phyloP scores from a whole-genome alignment of 1,139 yeast species.

The Kodamaea alishanica region DNA sequence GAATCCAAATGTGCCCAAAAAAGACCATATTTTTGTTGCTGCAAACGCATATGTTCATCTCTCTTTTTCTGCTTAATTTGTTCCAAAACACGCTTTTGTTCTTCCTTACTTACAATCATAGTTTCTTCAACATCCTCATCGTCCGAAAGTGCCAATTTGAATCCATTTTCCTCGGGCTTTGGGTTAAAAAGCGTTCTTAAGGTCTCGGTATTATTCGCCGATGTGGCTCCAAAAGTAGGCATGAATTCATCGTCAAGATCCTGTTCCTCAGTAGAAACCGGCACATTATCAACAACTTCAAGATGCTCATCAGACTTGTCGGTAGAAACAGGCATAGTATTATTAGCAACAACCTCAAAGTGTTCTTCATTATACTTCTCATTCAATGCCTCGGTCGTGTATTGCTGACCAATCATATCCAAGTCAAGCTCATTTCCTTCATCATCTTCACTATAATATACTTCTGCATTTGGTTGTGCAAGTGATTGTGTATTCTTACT shows the following conservation, averaged over 20 bases:
- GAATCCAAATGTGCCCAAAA: slow-evolving; percentile 84
- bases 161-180: slow-evolving; percentile 19
- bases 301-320: too few relatives aligned
- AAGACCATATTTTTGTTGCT: slow-evolving; percentile 42
- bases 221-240: slow-evolving; percentile 45
- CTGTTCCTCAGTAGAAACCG: not conserved
- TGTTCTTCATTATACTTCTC: slow-evolving; percentile 28
- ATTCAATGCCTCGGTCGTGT: slow-evolving; percentile 29
- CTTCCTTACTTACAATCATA: slow-evolving; percentile 15
- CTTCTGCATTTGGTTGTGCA: slow-evolving; percentile 29
- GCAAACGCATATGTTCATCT: slow-evolving; percentile 16
- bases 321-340: not conserved
- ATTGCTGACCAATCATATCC: slow-evolving; percentile 22
- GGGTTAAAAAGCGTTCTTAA: slow-evolving; percentile 65
- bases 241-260: slow-evolving; percentile 43
- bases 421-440: slow-evolving; percentile 36
- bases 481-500: slow-evolving; percentile 18
- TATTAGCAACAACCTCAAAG: slow-evolving; percentile 7
- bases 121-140: slow-evolving; percentile 36
- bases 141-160: slow-evolving; percentile 35
- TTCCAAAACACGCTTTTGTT: slow-evolving; percentile 26
- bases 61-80: slow-evolving; percentile 32
- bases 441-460: slow-evolving; percentile 44
- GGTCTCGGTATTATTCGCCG: slow-evolving; percentile 50
- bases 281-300: too few relatives aligned